Conservation (phyloP, 2,329 filamentous ascomycete genomes). For the Trichophyton benhamiae region DNA sequence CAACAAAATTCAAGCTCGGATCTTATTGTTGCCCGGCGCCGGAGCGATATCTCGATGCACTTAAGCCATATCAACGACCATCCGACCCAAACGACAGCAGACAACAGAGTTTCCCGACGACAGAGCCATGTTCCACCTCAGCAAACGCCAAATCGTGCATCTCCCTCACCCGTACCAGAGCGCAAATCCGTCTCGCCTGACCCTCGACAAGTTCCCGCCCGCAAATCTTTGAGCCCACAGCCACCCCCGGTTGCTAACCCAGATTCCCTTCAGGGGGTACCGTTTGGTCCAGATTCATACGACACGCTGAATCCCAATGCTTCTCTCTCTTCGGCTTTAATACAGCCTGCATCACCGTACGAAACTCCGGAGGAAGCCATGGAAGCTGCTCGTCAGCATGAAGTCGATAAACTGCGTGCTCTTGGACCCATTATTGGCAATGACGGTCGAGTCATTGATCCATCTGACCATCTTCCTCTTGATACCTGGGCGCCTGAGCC, state of each 20-base stretch:
- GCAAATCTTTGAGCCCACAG: slow-evolving; percentile 50
- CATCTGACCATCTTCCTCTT: slow-evolving; percentile 52
- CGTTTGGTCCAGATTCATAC: slow-evolving; percentile 51
- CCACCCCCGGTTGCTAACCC: slow-evolving; percentile 29
- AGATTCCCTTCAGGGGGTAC: slow-evolving; percentile 34
- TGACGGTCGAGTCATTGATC: slow-evolving; percentile 53
- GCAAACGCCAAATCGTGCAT: slow-evolving; percentile 17
- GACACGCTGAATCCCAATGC: slow-evolving; percentile 44
- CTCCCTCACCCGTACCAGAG: slow-evolving; percentile 20
- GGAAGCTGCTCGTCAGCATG: slow-evolving; percentile 27
- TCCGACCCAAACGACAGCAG: slow-evolving; percentile 18
- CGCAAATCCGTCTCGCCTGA: slow-evolving; percentile 21
- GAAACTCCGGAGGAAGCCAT: slow-evolving; percentile 28
- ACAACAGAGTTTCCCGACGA: slow-evolving; percentile 19
- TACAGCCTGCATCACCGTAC: slow-evolving; percentile 26
- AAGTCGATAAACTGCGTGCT: slow-evolving; percentile 30
- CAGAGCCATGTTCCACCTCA: slow-evolving; percentile 19
- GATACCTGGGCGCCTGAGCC: slow-evolving; percentile 57
- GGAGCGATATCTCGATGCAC: not conserved
- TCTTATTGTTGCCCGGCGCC: not conserved
- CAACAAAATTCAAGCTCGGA: slow-evolving; percentile 18
- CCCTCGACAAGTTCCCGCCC: slow-evolving; percentile 33
- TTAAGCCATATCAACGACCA: slow-evolving; percentile 11
- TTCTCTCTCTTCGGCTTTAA: slow-evolving; percentile 21
- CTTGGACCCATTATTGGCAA: slow-evolving; percentile 50